Conservation (phyloP, 1,284 basidiomycete species). For the Moniliophthora roreri region DNA sequence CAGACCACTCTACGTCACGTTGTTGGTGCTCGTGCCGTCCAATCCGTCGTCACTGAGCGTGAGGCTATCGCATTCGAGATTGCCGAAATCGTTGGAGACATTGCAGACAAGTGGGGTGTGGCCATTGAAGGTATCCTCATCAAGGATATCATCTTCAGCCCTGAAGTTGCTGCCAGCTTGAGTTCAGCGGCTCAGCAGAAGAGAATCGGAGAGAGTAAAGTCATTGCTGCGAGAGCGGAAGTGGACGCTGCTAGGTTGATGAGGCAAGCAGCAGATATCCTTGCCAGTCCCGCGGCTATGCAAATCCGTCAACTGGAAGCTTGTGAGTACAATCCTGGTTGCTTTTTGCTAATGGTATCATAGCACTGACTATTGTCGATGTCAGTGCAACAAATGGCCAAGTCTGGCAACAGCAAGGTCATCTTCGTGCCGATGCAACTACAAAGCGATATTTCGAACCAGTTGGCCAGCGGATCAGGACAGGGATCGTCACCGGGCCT, state of each 20-base stretch:
- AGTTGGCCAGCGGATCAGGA: slow-evolving; percentile 38
- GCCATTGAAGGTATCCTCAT: slow-evolving; percentile 93
- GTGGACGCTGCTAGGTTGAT: slow-evolving; percentile 94
- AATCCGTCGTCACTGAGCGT: slow-evolving; percentile 87
- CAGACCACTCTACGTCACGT: slow-evolving; percentile 96
- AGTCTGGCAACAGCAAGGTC: slow-evolving; percentile 81
- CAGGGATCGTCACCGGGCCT: slow-evolving; percentile 24
- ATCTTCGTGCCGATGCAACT: slow-evolving; percentile 94
- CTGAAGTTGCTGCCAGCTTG: slow-evolving; percentile 89
- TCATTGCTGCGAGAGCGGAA: slow-evolving; percentile 95
- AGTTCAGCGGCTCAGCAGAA: slow-evolving; percentile 94
- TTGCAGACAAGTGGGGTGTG: slow-evolving; percentile 93
- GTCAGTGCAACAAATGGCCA: slow-evolving; percentile 64
- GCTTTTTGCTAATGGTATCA: background rate
- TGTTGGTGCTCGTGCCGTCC: slow-evolving; percentile 86
- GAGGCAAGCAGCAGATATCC: slow-evolving; percentile 91
- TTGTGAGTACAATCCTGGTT: slow-evolving; percentile 62
- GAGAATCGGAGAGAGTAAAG: slow-evolving; percentile 93
- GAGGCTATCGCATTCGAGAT: slow-evolving; percentile 97
- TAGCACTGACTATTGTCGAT: slow-evolving; percentile 4
- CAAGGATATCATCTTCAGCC: slow-evolving; percentile 91
- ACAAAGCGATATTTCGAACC: slow-evolving; percentile 67
- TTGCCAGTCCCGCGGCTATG: slow-evolving; percentile 93
- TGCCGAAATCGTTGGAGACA: slow-evolving; percentile 88
- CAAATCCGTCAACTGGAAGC: slow-evolving; percentile 96